Evolutionary conservation across 768 basidiomycete genomes (phyloP), one percentile per base, ranked within the genome.

Genomic region (Daedalea quercina): DNA sequence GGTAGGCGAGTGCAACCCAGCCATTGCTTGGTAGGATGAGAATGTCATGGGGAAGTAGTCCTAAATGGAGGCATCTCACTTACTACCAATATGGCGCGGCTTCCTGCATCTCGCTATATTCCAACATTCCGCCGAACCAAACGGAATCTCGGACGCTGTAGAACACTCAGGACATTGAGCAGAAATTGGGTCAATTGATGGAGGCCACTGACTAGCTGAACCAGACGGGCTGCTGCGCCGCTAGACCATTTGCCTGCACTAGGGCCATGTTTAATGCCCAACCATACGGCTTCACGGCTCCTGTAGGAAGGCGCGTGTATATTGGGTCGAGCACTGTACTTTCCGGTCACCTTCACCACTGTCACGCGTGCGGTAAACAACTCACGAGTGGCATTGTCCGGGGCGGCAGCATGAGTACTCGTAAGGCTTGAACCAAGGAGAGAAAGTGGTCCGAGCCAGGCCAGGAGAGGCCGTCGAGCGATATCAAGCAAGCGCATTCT

Each of bases 31-130:
- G 19, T 6, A 11, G n/a, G 26, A 31, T 22, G 44, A 9, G 20
- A 23, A 6, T 23, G 19, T 4, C 28, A 23, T 44, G 7, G 7
- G 11, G 20, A 25, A 13, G 6, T 11, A 11, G 28, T 22, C 25
- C 22, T 23, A 3, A 11, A 31, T 31, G 28, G 11, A 31, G 4
- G 22, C n/a, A n/a, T 24, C 4, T 19, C 28, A 34, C 46, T 28
- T 47, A 47, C 46, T 24, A 47, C 46, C 46, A 47, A 26, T 47
- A 47, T 3, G 46, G 46, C 31, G 46, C 46, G 25, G 46, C 46
- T 31, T 47, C 46, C 28, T 47, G 46, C 46, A 47, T 47, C 25
- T 47, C 46, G 31, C 46, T 47, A 19, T 47, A 47, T 22, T 47
- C 46, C 13, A 47, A 9, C 31, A 19, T 31, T 20, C 46, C 46